Evolutionary conservation across 306 rosid genomes (phyloP), one percentile per base, ranked within the genome.

Genomic region (Clitoria ternatea): DNA sequence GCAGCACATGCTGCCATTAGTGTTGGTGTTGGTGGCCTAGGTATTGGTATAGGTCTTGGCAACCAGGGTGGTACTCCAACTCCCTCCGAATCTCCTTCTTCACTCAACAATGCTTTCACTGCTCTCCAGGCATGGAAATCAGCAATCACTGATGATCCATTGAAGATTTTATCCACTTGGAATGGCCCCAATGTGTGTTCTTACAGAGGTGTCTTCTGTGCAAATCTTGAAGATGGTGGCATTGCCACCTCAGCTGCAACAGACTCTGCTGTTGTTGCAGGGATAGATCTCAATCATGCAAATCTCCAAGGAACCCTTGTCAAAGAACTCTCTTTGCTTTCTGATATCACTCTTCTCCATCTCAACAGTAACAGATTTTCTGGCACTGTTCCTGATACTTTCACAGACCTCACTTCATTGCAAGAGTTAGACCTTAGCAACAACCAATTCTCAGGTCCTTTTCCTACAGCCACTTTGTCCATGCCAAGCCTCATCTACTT

Each of bases 111-210:
- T 81, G 97, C 99, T 39, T 91, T 82, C 88, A 60, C 79, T 33
- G 92, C 89, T 29, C 92, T 94, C 2, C 99, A 91, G 61, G 87
- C 95, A 4, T 94, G 97, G 99, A 94, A 91, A 86, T 84, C 97
- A 1, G 86, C 96, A 23, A 90, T 94, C 24, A 76, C 81, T 8
- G 96, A 94, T 10, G 99, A 94, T 68, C 97, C 99, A 19, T 45
- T 66, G 1, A 84, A 80, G 75, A 54, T 89, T 69, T 39, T 91
- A 36, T 68, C 71, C 8, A 50, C 82, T 23, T 94, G 99, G 99
- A 85, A 73, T 44, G 96, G 99, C 59, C 22, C 90, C 22, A 72
- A 94, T 47, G 96, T 94, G 6, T 94, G 99, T 81, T 81, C 95
- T 48, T 94, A 94, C 66, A 77, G 48, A 75, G 99, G 99, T 62